phyloP scores from a whole-genome alignment of 441 rosid genomes.

The Cnidoscolus chayamansa region DNA sequence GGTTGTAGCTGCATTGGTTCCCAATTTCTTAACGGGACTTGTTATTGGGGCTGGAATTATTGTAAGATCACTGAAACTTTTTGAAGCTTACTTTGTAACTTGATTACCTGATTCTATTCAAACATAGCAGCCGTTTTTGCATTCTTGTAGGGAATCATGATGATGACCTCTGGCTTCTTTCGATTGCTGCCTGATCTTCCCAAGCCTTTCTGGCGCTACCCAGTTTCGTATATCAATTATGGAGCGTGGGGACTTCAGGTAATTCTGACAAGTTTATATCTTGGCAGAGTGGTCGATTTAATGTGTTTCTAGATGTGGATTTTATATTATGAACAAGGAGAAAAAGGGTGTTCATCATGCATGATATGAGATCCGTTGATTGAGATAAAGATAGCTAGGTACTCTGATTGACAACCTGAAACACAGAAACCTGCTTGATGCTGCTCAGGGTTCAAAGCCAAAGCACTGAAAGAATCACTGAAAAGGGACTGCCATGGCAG shows the following conservation, averaged over 20 bases:
- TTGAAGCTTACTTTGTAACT: neutral
- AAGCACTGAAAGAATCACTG: too few relatives aligned
- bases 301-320: too few relatives aligned
- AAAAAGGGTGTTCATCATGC: too few relatives aligned
- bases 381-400: too few relatives aligned
- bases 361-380: too few relatives aligned
- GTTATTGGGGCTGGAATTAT: constrained; percentile 75
- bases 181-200: constrained; percentile 79
- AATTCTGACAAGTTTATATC: neutral
- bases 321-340: too few relatives aligned
- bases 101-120: neutral
- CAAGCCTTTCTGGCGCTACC: constrained; percentile 88
- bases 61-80: constrained; percentile 43
- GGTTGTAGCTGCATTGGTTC: constrained; percentile 88
- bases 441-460: too few relatives aligned
- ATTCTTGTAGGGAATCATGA: constrained; percentile 66
- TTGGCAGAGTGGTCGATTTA: too few relatives aligned
- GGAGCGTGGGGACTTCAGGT: constrained; percentile 95
- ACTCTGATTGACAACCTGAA: too few relatives aligned
- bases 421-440: too few relatives aligned
- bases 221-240: constrained; percentile 73
- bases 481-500: too few relatives aligned
- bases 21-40: constrained; percentile 84
- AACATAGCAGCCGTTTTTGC: neutral
- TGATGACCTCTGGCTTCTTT: constrained; percentile 98